Evolutionary conservation across 208 protist species (phyloP).

Genomic region (Wallacemonas rigidus): DNA sequence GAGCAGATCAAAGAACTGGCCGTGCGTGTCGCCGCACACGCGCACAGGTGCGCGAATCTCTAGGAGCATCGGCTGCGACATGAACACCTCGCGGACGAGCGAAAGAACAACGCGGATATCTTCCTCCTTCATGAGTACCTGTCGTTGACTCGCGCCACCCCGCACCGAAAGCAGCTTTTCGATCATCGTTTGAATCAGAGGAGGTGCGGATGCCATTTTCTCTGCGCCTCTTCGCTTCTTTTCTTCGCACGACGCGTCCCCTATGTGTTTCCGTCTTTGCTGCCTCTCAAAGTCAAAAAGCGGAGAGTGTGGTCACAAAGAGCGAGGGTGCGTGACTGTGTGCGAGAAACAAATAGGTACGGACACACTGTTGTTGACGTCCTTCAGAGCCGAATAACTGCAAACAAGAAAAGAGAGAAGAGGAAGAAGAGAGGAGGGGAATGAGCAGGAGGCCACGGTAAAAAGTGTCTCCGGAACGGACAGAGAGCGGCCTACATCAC

Average conservation of each 20-base stretch:
- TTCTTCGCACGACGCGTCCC: neutral
- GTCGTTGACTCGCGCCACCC: slow-evolving; percentile 56
- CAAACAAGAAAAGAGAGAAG: too few relatives aligned
- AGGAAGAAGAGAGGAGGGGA: too few relatives aligned
- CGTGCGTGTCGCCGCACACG: slow-evolving; percentile 97
- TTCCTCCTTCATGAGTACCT: slow-evolving; percentile 83
- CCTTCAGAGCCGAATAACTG: too few relatives aligned
- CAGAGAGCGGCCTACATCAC: too few relatives aligned
- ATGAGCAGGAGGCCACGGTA: neutral
- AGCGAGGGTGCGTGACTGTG: too few relatives aligned
- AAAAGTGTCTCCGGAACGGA: neutral
- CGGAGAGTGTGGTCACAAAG: neutral
- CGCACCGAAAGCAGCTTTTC: slow-evolving; percentile 26
- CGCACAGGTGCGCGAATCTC: slow-evolving; percentile 88
- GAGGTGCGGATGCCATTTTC: slow-evolving; percentile 14
- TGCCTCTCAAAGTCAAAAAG: too few relatives aligned
- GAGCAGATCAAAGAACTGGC: slow-evolving; percentile 99
- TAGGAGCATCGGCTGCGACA: slow-evolving; percentile 89
- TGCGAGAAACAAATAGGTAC: too few relatives aligned
- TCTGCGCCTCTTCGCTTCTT: neutral
- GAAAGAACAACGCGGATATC: slow-evolving; percentile 75
- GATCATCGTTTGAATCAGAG: slow-evolving; percentile 79
- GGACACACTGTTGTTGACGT: too few relatives aligned
- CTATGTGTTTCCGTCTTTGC: neutral
- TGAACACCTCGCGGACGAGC: slow-evolving; percentile 85